phyloP scores from a whole-genome alignment of 768 basidiomycete genomes.

The Crassisporium funariophilum region DNA sequence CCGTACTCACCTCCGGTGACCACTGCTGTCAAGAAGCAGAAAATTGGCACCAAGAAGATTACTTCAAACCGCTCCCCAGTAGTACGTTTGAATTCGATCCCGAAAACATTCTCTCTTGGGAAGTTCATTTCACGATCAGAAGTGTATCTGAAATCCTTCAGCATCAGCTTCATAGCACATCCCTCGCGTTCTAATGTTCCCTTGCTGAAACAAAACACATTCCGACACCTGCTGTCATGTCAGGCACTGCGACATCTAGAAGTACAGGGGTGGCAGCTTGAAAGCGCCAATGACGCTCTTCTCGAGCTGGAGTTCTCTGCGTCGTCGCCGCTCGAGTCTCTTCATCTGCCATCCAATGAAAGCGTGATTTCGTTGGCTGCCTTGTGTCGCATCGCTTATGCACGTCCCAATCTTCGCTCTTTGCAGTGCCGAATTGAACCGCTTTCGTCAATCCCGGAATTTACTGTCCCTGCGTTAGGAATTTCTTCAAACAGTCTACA shows the following conservation, averaged over 20 bases:
- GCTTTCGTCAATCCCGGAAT: slow-evolving; percentile 3
- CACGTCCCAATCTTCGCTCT: slow-evolving; percentile 7
- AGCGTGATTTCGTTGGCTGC: background rate
- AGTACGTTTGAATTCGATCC: no score
- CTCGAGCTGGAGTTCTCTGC: background rate
- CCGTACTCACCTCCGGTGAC: no score
- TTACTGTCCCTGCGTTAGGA: background rate
- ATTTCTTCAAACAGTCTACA: slow-evolving; percentile 1
- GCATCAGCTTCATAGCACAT: no score
- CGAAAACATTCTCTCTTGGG: no score
- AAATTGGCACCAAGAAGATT: no score
- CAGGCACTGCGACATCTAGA: slow-evolving; percentile 5
- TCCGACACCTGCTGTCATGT: background rate
- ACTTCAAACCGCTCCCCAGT: no score
- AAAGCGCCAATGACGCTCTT: background rate
- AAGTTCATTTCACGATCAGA: no score
- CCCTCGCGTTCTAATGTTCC: no score
- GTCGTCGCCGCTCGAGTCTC: slow-evolving; percentile 3
- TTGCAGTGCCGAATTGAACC: slow-evolving; percentile 4
- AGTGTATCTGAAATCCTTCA: no score
- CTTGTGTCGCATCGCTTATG: slow-evolving; percentile 6
- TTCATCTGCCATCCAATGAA: slow-evolving; percentile 7
- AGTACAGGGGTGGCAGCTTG: slow-evolving; percentile 3
- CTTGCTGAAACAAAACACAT: background rate
- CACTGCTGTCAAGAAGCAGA: no score